Percentiles rank a stretch among this genome's conserved stretches.
Evolutionary conservation across 257 asterid species (phyloP).

Genomic region (Solanum stenotomum): DNA sequence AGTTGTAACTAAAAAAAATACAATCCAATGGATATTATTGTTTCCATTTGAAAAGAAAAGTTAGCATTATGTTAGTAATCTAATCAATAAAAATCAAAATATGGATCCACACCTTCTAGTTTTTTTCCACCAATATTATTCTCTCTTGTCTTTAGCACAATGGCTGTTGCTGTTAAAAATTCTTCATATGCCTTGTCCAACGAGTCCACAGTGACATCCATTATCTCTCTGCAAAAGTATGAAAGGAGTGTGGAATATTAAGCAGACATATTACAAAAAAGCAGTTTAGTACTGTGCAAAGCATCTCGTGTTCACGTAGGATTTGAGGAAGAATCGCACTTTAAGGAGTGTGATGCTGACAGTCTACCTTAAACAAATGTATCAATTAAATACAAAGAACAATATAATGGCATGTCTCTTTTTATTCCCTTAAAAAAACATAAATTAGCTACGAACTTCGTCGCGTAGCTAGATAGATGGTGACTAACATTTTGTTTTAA

Average conservation of each 20-base stretch:
- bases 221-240: not conserved
- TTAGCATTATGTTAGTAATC: too few relatives aligned
- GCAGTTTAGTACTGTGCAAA: too few relatives aligned
- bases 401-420: not conserved
- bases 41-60: not conserved
- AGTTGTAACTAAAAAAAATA: not conserved
- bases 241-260: not conserved
- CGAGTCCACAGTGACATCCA: conserved; percentile 5
- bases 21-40: not conserved
- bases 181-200: conserved; percentile 1
- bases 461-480: not conserved
- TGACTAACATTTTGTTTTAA: not conserved
- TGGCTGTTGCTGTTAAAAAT: not conserved
- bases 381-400: not conserved
- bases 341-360: not conserved
- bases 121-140: not conserved
- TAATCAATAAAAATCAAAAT: not conserved
- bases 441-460: not conserved
- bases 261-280: not conserved
- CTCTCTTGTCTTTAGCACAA: conserved; percentile 7
- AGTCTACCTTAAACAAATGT: too few relatives aligned
- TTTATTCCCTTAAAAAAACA: not conserved
- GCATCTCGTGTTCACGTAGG: too few relatives aligned
- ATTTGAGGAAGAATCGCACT: fast-evolving
- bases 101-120: not conserved